Evolutionary conservation across 2,329 filamentous ascomycete genomes (phyloP), one percentile per base, ranked within the genome.

Genomic region (Cercospora janseana): DNA sequence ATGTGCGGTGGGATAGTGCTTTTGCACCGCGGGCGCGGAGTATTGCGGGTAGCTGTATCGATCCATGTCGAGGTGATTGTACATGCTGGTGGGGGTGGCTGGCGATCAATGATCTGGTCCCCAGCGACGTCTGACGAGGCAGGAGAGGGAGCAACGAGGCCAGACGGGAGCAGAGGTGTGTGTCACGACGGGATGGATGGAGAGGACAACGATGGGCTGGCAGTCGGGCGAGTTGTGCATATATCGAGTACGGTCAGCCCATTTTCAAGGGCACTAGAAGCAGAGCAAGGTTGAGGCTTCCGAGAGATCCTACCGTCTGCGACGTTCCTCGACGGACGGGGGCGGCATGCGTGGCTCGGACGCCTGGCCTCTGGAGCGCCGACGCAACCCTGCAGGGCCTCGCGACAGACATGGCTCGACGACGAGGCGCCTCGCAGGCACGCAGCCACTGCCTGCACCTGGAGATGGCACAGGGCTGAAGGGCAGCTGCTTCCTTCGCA

Each of bases 1-100:
- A 67, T 89, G 84, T 58, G 75, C 79, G 31, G 82, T 78, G 63
- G 86, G 85, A 66, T 88, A 85, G 21, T 67, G 63, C 69, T 86
- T 82, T 44, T 83, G 77, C 52, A 72, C 65, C 65, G 68, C 67
- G 58, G 54, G 70, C 55, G 60, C 67, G 62, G 62, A 48, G 45
- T 64, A 64, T 20, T 57, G 56, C 51, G 68, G 63, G 59, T 72
- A 73, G 62, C 70, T 66, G 64, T 75, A 75, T 63, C 72, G 65
- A 49, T 73, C 68, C 74, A 76, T 75, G 59, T 49, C 58, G 42
- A 61, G 42, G 57, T 56, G 56, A 44, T 63, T 49, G 54, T 62
- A 60, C 59, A 64, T 63, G 44, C 34, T 41, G 34, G 16, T 37
- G 41, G 40, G 46, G 35, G 26, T 18, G 43, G 21, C 20, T 26